Evolutionary conservation across 2,329 filamentous ascomycete genomes (phyloP).

Genomic region (Fusarium sp.): DNA sequence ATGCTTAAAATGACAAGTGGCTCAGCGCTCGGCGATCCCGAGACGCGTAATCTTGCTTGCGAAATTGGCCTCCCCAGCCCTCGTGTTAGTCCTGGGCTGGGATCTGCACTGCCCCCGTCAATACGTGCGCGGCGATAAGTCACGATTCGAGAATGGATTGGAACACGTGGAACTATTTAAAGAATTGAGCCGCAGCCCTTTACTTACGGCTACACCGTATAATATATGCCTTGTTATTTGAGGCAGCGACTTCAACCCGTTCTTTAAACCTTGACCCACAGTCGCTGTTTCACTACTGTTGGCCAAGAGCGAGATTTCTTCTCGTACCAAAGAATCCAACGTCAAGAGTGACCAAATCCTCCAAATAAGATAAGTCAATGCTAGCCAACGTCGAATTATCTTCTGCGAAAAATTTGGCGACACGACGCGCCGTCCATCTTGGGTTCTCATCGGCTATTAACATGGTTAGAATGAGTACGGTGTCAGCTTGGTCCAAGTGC

Average conservation of each 20-base stretch:
- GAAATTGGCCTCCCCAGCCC: neutral
- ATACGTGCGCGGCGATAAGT: neutral
- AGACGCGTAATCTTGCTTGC: neutral
- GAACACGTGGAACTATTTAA: neutral
- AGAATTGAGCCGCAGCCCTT: neutral
- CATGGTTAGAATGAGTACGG: neutral
- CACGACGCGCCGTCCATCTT: conserved; percentile 31
- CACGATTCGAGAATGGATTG: neutral
- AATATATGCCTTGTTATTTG: neutral
- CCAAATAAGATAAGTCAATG: conserved; percentile 31
- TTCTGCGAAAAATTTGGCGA: conserved; percentile 29
- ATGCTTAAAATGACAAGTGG: conserved; percentile 1
- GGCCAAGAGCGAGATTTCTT: neutral
- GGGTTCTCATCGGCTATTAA: conserved; percentile 40
- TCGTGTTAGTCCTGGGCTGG: neutral
- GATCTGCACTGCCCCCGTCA: neutral
- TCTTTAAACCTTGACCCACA: neutral
- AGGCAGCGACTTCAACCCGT: neutral
- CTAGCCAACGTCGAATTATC: neutral
- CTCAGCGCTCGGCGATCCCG: conserved; percentile 2
- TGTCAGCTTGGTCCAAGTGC: neutral
- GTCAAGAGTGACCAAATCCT: conserved; percentile 28
- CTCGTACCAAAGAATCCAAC: neutral
- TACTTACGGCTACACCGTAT: too few species aligned
- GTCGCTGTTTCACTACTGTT: neutral